Evolutionary conservation across 2,329 filamentous ascomycete genomes (phyloP).

Genomic region (Coniella lustricola): DNA sequence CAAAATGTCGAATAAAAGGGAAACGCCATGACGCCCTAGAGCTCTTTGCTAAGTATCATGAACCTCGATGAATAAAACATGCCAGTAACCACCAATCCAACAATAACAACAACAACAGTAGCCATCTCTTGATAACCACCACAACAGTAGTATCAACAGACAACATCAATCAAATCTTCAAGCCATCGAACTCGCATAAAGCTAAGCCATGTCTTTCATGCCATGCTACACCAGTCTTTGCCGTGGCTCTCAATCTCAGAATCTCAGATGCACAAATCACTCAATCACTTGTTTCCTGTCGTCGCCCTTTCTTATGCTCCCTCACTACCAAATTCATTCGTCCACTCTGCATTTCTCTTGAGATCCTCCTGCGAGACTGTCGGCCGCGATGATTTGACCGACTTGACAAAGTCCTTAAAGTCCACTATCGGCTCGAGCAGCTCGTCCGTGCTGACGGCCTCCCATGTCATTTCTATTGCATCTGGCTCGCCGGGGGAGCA

Average conservation of each 20-base stretch:
- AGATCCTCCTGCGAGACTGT: conserved; percentile 88
- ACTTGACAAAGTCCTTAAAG: conserved; percentile 89
- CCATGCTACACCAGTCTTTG: too few relatives aligned
- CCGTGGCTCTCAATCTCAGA: too few relatives aligned
- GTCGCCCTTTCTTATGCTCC: conserved; percentile 41
- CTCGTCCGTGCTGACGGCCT: conserved; percentile 74
- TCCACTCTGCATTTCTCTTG: conserved; percentile 83
- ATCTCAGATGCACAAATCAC: too few relatives aligned
- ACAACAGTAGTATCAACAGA: too few relatives aligned
- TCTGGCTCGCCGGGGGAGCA: conserved; percentile 87
- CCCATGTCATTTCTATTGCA: conserved; percentile 90
- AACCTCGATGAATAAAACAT: too few relatives aligned
- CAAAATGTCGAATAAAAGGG: background rate
- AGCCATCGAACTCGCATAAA: too few relatives aligned
- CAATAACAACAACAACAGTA: too few relatives aligned
- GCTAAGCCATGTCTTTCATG: conserved; percentile 6
- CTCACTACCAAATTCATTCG: conserved; percentile 90
- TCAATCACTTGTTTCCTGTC: too few relatives aligned
- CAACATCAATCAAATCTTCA: too few relatives aligned
- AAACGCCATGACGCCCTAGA: conserved; percentile 16
- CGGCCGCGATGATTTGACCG: conserved; percentile 79
- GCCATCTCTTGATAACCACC: too few relatives aligned
- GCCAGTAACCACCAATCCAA: too few relatives aligned
- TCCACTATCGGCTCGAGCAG: conserved; percentile 80
- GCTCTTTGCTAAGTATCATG: background rate